Base-by-base conservation (phyloP, 179 eudicot species). In the Sideroxylon spinosum region DNA sequence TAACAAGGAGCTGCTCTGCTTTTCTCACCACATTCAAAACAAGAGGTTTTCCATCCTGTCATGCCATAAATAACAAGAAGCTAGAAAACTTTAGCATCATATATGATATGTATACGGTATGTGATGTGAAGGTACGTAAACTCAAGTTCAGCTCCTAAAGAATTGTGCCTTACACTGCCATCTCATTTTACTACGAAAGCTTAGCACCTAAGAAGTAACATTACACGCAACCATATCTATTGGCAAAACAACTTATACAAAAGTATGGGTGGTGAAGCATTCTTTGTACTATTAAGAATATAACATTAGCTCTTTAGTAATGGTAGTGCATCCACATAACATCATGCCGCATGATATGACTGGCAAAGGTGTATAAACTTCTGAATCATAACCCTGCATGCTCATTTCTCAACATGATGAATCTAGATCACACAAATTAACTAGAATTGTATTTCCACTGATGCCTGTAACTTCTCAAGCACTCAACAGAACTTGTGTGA, bases 31-130 rank as follows among this genome's bases (percentile, higher is more conserved):
- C 99, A 86, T 91, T 92, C 81, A 95, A 86, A 76, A 95, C 97
- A 80, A 95, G 89, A 76, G 99, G 99, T 84, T 95, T 95, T 37
- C 99, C 99, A 90, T 95, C 98, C 99, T 95, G 87, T 83, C 74
- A 76, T 53, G 29, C 19, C 28, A 71, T 10, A 56, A 28, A 77
- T 20, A 37, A 52, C 61, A 22, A 28, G 50, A 2, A 76, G 48
- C 26, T 50, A 25, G 20, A 11, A 61, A 68, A 37, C 64, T 29
- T 2, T 26, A 79, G 19, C 86, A 85, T 86, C 78, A 82, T 13
- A 76, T 16, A 63, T 37, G 60, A 8, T 7, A 17, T 25, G 44
- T 37, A 37, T 37, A 37, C 44, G 5, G 44, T 37, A 6, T 37
- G 44, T 37, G 44, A 37, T 37, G 44, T 37, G 44, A 37, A 37